Conservation (phyloP, 306 rosid species). For the Begonia masoniana region DNA sequence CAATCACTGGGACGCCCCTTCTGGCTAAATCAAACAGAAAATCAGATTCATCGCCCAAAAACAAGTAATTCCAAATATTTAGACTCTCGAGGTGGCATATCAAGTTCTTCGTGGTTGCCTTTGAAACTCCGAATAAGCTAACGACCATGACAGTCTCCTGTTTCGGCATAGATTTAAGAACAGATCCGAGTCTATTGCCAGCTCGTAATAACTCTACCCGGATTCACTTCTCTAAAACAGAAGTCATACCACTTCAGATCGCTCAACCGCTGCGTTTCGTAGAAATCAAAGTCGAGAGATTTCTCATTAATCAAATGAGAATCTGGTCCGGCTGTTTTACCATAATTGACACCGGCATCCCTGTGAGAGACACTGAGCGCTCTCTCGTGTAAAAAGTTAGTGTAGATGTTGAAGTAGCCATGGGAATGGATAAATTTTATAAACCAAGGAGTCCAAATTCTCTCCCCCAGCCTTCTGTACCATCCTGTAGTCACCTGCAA, state of each 20-base stretch:
- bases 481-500: constrained; percentile 84
- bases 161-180: constrained; percentile 39
- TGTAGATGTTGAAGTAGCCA: constrained; percentile 72
- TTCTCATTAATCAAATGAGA: constrained; percentile 56
- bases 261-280: constrained; percentile 55
- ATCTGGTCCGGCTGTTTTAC: constrained; percentile 96
- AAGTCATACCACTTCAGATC: constrained; percentile 82
- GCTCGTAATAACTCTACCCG: constrained; percentile 36
- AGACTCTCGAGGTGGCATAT: constrained; percentile 79
- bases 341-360: constrained; percentile 93
- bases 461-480: constrained; percentile 89
- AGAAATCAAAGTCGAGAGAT: constrained; percentile 42
- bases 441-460: constrained; percentile 99
- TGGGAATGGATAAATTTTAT: constrained; percentile 76
- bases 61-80: constrained; percentile 47
- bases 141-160: constrained; percentile 33
- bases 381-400: constrained; percentile 63
- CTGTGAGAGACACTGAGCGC: constrained; percentile 87
- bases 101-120: constrained; percentile 41
- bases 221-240: constrained; percentile 78
- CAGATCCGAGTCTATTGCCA: constrained; percentile 43
- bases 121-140: constrained; percentile 41
- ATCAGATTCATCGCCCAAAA: constrained; percentile 49
- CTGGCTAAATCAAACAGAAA: constrained; percentile 60
- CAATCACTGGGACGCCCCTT: constrained; percentile 69